Evolutionary conservation across 176 grass and related monocot genomes (phyloP).

Genomic region (Musa troglodytarum): DNA sequence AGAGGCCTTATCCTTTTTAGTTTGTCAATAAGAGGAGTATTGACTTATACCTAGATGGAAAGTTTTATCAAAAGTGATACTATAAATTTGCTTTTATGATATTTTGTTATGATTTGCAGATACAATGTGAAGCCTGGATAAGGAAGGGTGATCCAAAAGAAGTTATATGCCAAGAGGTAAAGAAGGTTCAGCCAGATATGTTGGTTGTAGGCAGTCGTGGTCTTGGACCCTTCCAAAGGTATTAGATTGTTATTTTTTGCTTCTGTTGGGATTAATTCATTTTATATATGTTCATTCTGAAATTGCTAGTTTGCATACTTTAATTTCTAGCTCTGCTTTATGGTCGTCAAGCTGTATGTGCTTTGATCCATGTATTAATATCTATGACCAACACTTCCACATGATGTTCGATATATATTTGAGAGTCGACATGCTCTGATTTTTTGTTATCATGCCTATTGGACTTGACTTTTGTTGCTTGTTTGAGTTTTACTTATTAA

Average conservation of each 20-base stretch:
- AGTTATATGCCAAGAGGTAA: conserved; percentile 77
- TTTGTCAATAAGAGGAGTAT: conserved; percentile 7
- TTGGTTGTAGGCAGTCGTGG: conserved; percentile 85
- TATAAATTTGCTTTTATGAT: conserved; percentile 8
- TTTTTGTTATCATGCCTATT: no score
- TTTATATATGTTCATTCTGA: background rate
- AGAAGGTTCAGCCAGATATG: conserved; percentile 70
- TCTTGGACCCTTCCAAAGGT: conserved; percentile 95
- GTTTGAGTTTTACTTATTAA: no score
- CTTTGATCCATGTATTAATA: no score
- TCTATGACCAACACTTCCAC: no score
- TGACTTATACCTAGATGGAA: background rate
- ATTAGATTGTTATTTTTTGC: conserved; percentile 10
- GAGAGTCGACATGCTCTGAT: no score
- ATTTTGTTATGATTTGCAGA: conserved; percentile 27
- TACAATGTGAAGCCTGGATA: conserved; percentile 85
- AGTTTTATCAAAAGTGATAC: background rate
- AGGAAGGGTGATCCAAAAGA: conserved; percentile 77
- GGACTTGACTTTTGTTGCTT: no score
- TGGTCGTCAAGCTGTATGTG: no score
- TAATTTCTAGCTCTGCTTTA: no score
- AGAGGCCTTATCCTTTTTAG: background rate
- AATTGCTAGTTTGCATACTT: background rate
- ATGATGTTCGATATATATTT: no score
- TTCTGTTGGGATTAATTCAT: background rate